Conservation (phyloP, 2,329 filamentous ascomycete genomes). For the Exophiala sideris region DNA sequence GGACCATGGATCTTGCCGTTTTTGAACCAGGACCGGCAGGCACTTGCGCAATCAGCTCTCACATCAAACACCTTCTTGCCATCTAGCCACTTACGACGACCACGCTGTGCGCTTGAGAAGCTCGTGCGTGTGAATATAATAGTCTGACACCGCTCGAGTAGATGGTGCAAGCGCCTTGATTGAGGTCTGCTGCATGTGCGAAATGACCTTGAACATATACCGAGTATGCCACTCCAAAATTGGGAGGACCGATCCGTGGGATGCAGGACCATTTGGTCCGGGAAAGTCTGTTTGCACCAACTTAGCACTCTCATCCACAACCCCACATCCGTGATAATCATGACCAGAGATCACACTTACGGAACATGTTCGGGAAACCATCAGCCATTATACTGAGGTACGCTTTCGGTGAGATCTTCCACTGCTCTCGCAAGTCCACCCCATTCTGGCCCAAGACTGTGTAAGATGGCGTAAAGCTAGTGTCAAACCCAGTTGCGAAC, state of each 20-base stretch:
- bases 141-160: conserved; percentile 32
- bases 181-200: conserved; percentile 29
- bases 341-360: conserved; percentile 15
- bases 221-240: conserved; percentile 28
- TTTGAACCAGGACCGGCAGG: conserved; percentile 23
- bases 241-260: conserved; percentile 31
- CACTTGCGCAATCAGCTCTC: no score
- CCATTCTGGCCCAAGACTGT: conserved; percentile 33
- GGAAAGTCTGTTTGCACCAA: no score
- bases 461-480: conserved; percentile 35
- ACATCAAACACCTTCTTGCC: no score
- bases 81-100: background rate
- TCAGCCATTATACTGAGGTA: conserved; percentile 22
- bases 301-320: no score
- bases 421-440: conserved; percentile 24
- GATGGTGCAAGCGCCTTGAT: conserved; percentile 23
- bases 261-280: conserved; percentile 27
- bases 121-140: conserved; percentile 40
- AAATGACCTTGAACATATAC: conserved; percentile 29
- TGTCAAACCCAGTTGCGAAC: conserved; percentile 40
- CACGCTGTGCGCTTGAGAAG: conserved; percentile 35
- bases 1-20: conserved; percentile 22
- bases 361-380: conserved; percentile 32
- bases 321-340: no score
- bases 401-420: conserved; percentile 24